These are phyloP conservation scores for Graphilbum sp. DNA, from an alignment of 2,329 filamentous ascomycete species.

Conservation along the genomic window DNA sequence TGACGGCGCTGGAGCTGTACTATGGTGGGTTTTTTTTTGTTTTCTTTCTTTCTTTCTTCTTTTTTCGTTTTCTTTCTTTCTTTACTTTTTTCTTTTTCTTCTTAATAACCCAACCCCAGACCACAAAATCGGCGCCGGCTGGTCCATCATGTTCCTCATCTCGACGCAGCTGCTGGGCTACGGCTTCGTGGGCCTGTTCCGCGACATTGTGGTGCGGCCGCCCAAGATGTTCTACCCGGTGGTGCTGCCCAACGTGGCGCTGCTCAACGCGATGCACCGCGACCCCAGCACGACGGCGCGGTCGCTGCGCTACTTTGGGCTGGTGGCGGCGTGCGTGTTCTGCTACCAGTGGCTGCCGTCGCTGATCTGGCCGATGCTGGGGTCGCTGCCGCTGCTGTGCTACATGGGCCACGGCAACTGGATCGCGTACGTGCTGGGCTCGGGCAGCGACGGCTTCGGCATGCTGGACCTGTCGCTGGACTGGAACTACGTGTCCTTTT, in stretches of 20 bases:
- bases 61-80: no score
- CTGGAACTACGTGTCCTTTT: slow-evolving; percentile 25
- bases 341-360: slow-evolving; percentile 17
- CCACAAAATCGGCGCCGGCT: slow-evolving; percentile 12
- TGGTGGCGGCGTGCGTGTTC: slow-evolving; percentile 13
- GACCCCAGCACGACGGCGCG: slow-evolving; percentile 14
- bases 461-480: slow-evolving; percentile 24
- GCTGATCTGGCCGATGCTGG: slow-evolving; percentile 14
- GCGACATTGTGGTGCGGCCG: slow-evolving; percentile 15
- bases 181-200: slow-evolving; percentile 14
- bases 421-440: slow-evolving; percentile 16
- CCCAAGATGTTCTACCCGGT: slow-evolving; percentile 17
- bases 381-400: slow-evolving; percentile 13
- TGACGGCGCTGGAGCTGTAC: slow-evolving; percentile 15
- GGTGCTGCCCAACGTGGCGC: slow-evolving; percentile 14
- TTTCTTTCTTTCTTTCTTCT: no score
- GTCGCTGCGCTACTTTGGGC: slow-evolving; percentile 14
- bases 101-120: no score
- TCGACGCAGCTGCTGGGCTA: slow-evolving; percentile 17
- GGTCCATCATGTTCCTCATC: slow-evolving; percentile 15
- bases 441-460: slow-evolving; percentile 27
- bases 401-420: slow-evolving; percentile 17
- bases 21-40: slow-evolving; percentile 7
- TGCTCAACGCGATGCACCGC: slow-evolving; percentile 17
- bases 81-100: no score